Evolutionary conservation across 2,329 filamentous ascomycete species (phyloP), one percentile per base, ranked within the genome.

Genomic region (Fusarium sp.): DNA sequence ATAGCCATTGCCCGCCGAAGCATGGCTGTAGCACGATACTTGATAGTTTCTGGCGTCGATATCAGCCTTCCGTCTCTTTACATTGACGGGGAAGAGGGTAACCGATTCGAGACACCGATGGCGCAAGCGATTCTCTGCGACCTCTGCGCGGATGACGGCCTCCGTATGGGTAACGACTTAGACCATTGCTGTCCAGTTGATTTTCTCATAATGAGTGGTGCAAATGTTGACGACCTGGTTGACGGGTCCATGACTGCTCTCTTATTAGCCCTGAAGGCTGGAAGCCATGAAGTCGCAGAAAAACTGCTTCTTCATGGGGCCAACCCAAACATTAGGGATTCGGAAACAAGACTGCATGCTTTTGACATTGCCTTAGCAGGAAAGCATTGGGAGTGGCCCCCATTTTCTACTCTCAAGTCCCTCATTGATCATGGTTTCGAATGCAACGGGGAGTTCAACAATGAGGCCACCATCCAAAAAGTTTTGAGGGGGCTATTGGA

Each of bases 1-100:
- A 30, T 0, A 9, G 51, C 40, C 6, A 10, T 54, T 22, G 0
- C 3, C 3, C 6, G 0, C 8, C 0, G 0, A 2, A 11, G 12
- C 3, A 20, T 11, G 12, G 27, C 2, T 22, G 18, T 12, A 24
- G 16, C 29, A 44, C 29, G 20, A 34, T 5, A 5, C 15, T 9
- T 46, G 29, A 34, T 55, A 7, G 0, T 34, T 1, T 46, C 16
- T 55, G 52, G 40, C 1, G 40, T 15, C 11, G 12, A 55, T 20
- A 2, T 30, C 3, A 25, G 46, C 12, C 22, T 4, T 6, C 18
- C 38, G 4, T 46, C 52, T 15, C 2, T 32, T 20, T 18, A 2
- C 2, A 15, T 18, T 4, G 25, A 24, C 2, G 0, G 3, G 10
- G 30, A 1, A 9, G 7, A 16, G 10, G 22, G 30, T 3, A 30